Percentiles rank a stretch among this genome's conserved stretches.
These are phyloP conservation scores for Ascochyta pisi DNA, from an alignment of 2,329 filamentous ascomycete species.

Conservation along the genomic window DNA sequence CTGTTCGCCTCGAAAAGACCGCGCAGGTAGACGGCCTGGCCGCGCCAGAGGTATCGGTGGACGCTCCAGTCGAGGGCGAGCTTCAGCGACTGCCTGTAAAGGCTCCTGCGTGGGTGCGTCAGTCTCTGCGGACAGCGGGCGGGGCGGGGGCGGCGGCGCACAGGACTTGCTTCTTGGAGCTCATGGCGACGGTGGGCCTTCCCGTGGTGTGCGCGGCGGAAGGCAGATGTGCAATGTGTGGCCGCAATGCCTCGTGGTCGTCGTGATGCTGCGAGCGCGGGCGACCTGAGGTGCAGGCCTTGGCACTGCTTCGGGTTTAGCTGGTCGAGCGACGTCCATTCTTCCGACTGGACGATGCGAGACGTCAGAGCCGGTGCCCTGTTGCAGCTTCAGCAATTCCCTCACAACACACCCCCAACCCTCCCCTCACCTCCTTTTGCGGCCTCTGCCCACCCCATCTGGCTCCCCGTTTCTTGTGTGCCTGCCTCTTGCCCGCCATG, in stretches of 20 bases:
- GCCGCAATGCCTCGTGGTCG: slow-evolving; percentile 41
- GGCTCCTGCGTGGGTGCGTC: slow-evolving; percentile 58
- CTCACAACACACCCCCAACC: slow-evolving; percentile 27
- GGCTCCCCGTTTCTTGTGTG: slow-evolving; percentile 18
- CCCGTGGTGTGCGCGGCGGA: slow-evolving; percentile 22
- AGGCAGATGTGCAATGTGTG: slow-evolving; percentile 20
- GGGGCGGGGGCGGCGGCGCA: slow-evolving; percentile 30
- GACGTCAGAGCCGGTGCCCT: slow-evolving; percentile 36
- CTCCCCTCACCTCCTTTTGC: slow-evolving; percentile 16
- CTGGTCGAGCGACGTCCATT: slow-evolving; percentile 24
- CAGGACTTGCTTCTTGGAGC: slow-evolving; percentile 49
- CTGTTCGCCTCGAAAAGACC: slow-evolving; percentile 94
- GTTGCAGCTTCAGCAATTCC: slow-evolving; percentile 39
- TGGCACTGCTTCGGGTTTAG: slow-evolving; percentile 29
- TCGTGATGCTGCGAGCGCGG: slow-evolving; percentile 25
- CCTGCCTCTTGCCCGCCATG: slow-evolving; percentile 31
- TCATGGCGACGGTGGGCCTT: slow-evolving; percentile 44
- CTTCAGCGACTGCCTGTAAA: slow-evolving; percentile 93
- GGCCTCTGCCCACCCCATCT: slow-evolving; percentile 16
- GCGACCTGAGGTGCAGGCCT: slow-evolving; percentile 33
- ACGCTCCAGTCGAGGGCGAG: slow-evolving; percentile 95
- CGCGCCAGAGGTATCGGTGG: slow-evolving; percentile 90
- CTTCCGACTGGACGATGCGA: slow-evolving; percentile 31
- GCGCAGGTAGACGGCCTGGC: slow-evolving; percentile 94
- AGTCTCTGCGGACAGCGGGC: slow-evolving; percentile 29